Percentiles rank a stretch among this genome's conserved stretches.
phyloP scores from a whole-genome alignment of 148 eudicot species.

The Rhododendron vialii region DNA sequence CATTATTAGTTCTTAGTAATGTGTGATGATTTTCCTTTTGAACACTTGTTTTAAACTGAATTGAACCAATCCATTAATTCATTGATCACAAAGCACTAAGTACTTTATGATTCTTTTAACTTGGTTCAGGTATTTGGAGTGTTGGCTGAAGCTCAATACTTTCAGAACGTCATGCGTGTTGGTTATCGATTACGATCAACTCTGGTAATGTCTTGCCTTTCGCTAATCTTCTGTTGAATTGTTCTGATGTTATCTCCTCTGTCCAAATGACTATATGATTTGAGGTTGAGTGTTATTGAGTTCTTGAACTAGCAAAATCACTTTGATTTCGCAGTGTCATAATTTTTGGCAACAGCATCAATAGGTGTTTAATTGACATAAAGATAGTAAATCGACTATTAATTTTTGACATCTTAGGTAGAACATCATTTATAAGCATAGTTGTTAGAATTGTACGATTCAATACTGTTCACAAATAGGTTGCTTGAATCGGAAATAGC shows the following conservation, averaged over 20 bases:
- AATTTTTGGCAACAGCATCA: not conserved
- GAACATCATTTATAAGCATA: not conserved
- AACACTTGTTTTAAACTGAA: not conserved
- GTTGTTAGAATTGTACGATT: not conserved
- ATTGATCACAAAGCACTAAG: not conserved
- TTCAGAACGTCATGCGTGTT: constrained; percentile 98
- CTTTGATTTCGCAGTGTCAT: not conserved
- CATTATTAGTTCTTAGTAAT: not conserved
- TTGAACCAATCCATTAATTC: not conserved
- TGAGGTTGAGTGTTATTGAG: not conserved
- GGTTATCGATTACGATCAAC: constrained; percentile 88
- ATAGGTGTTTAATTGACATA: not conserved
- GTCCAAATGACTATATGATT: not conserved
- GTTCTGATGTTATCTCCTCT: not conserved
- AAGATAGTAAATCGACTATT: not conserved
- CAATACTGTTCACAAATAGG: no score
- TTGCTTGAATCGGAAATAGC: no score
- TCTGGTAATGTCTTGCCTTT: constrained; percentile 26
- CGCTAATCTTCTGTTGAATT: not conserved
- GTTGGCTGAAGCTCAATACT: constrained; percentile 87
- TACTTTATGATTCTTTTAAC: not conserved
- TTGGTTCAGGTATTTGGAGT: constrained; percentile 73
- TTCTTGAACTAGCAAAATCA: not conserved
- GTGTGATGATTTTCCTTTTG: not conserved
- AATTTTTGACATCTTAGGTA: not conserved